Evolutionary conservation across 345 rosid species (phyloP), one percentile per base, ranked within the genome.

Genomic region (Geranium brycei): DNA sequence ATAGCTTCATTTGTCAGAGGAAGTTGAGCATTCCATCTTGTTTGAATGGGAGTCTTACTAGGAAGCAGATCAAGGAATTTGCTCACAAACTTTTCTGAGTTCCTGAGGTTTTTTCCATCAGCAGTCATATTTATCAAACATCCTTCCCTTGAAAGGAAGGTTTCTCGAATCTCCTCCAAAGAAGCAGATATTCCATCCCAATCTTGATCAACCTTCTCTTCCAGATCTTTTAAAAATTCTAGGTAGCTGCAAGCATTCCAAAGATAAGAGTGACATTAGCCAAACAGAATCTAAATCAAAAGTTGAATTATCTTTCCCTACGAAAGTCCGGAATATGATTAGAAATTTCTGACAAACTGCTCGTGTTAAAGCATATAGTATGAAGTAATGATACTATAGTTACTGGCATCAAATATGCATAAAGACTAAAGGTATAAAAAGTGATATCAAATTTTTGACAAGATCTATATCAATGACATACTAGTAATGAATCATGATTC

Each of bases 31-130:
- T 71, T 79, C 97, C 96, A 88, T 47, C 77, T 67, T 11, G 72
- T 69, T 64, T 72, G 80, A 19, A 76, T 68, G 31, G 77, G 71
- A 15, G 87, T 70, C 65, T 75, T 77, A 72, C 71, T 80, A 68
- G 99, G 97, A 72, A 93, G 99, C 80, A 82, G 76, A 76, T 88
- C 84, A 59, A 93, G 87, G 67, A 93, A 88, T 75, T 84, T 93
- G 77, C 81, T 72, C n/a, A 88, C 81, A 69, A 67, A 73, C 68
- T 80, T 86, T 74, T 88, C 92, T 0, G 87, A 64, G 65, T 64
- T 76, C 2, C 76, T 62, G 59, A 93, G 87, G 69, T 71, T 86
- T 72, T 77, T 85, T 40, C 89, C 91, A 65, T 93, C 95, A 40
- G 97, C 91, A 59, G 97, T 88, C 85, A 93, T 65, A 77, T 93